These are phyloP conservation scores for Spinellus fusiger DNA, from an alignment of 192 early-diverging fungal genomes.

Conservation along the genomic window DNA sequence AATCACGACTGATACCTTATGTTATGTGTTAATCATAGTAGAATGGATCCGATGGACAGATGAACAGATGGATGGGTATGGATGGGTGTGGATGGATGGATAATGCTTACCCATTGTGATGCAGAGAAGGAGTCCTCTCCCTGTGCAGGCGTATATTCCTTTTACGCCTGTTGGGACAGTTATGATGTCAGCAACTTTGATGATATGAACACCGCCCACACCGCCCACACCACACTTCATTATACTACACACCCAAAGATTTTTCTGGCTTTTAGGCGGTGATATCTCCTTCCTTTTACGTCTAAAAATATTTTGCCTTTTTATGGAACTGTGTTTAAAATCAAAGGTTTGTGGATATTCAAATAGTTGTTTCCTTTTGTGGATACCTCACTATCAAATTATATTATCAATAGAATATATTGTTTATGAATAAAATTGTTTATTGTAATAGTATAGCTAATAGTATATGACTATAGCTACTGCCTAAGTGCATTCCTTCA, in stretches of 20 bases:
- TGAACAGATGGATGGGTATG: not conserved
- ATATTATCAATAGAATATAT: too few species aligned
- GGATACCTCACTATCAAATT: too few species aligned
- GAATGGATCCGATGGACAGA: not conserved
- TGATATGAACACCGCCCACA: not conserved
- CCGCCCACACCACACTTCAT: not conserved
- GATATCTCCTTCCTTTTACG: too few species aligned
- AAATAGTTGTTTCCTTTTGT: too few species aligned
- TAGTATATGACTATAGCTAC: too few species aligned
- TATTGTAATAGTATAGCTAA: too few species aligned
- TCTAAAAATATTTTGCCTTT: too few species aligned
- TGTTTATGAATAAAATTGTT: too few species aligned
- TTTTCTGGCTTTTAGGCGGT: not conserved
- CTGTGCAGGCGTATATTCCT: not conserved
- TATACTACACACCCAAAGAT: not conserved
- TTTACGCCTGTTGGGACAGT: not conserved
- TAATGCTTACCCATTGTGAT: not conserved
- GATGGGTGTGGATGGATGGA: conserved; percentile 7
- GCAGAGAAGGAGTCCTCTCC: not conserved
- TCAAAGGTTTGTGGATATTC: too few species aligned
- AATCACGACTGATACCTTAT: conserved; percentile 98
- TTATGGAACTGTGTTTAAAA: too few species aligned
- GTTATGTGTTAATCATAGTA: not conserved
- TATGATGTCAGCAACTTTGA: not conserved
- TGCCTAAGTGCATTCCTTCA: too few species aligned